A percentile compares a stretch with the other conserved stretches of the same genome.
phyloP scores from a whole-genome alignment of 148 eudicot species.

The Cornus controversa region DNA sequence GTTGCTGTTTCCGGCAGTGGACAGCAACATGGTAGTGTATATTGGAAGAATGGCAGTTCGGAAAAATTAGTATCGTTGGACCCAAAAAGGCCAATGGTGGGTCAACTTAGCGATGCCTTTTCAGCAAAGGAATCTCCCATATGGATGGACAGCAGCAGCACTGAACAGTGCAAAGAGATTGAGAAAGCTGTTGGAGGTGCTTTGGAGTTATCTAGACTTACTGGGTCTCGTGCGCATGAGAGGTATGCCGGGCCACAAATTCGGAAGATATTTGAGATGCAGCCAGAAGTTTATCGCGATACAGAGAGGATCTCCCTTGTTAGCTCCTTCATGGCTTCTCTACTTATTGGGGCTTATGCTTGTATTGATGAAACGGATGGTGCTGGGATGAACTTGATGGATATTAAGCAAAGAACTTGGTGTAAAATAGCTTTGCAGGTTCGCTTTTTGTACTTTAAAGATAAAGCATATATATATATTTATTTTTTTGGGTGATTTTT shows the following conservation, averaged over 20 bases:
- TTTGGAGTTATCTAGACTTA: conserved; percentile 64
- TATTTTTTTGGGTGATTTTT: too few species aligned
- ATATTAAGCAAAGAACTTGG: conserved; percentile 74
- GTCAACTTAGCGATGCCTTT: conserved; percentile 68
- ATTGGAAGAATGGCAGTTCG: conserved; percentile 73
- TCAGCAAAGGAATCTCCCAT: conserved; percentile 71
- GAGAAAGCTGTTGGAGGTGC: conserved; percentile 90
- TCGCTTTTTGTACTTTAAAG: conserved; percentile 8
- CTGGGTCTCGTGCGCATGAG: conserved; percentile 86
- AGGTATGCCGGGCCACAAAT: conserved; percentile 86
- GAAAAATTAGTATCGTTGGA: conserved; percentile 59
- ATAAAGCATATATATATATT: too few species aligned
- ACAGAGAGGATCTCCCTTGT: conserved; percentile 92
- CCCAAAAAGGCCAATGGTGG: conserved; percentile 50
- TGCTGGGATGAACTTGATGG: conserved; percentile 96
- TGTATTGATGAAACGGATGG: conserved; percentile 93
- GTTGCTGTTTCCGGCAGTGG: conserved; percentile 87
- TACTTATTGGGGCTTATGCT: conserved; percentile 73
- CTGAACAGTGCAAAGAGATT: conserved; percentile 82
- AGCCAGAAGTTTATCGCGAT: conserved; percentile 53
- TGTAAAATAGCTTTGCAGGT: conserved; percentile 76
- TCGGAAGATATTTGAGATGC: conserved; percentile 66
- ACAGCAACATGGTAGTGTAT: conserved; percentile 95
- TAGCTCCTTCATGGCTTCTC: conserved; percentile 86
- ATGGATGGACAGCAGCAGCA: conserved; percentile 97